Evolutionary conservation across 495 filamentous ascomycete species (phyloP).

Genomic region (Penicillium samsonianum): DNA sequence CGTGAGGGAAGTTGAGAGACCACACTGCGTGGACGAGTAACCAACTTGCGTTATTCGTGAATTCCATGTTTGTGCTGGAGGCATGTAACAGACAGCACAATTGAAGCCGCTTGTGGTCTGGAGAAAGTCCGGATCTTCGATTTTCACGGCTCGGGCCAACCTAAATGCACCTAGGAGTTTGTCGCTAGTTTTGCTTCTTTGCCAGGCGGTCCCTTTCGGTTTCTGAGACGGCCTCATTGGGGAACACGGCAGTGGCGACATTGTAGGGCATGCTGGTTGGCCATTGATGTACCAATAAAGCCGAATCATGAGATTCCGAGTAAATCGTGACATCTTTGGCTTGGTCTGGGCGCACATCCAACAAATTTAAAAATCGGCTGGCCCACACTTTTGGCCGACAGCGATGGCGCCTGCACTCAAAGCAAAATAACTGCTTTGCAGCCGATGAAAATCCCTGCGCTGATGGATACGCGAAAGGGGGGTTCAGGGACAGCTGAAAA

Average conservation of each 20-base stretch:
- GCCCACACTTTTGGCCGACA: background rate
- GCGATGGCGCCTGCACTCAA: constrained; percentile 1
- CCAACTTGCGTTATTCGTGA: background rate
- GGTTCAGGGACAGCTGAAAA: too few relatives aligned
- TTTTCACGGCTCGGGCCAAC: background rate
- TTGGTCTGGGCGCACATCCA: too few relatives aligned
- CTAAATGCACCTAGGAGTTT: background rate
- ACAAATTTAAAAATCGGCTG: background rate
- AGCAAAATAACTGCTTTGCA: background rate
- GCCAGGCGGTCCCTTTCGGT: background rate
- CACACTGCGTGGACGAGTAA: background rate
- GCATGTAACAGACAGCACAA: background rate
- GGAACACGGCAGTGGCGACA: background rate
- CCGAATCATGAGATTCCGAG: constrained; percentile 1
- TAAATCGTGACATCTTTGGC: background rate
- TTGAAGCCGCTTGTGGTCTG: background rate
- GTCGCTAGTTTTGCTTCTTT: background rate
- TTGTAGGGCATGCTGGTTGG: background rate
- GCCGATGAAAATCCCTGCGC: background rate
- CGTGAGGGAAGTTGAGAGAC: constrained; percentile 1
- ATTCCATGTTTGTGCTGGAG: background rate
- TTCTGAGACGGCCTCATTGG: background rate
- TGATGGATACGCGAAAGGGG: background rate
- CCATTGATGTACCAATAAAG: constrained; percentile 3
- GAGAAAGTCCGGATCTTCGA: background rate